phyloP scores from a whole-genome alignment of 371 early-diverging fungal species.

The Lichtheimia ramosa region DNA sequence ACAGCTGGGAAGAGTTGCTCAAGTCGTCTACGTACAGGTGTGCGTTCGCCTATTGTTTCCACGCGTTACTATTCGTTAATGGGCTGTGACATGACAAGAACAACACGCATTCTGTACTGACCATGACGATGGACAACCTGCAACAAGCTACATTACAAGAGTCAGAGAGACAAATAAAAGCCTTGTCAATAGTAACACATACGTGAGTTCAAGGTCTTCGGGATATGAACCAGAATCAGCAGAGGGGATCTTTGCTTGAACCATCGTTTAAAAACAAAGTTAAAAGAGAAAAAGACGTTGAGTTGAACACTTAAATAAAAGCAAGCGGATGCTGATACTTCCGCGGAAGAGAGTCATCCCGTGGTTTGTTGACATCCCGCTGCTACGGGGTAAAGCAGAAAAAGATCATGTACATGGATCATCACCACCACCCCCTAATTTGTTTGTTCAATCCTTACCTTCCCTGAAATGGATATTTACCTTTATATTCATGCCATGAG shows the following conservation, averaged over 20 bases:
- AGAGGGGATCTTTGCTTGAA: conserved; percentile 4
- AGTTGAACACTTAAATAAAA: too few species aligned
- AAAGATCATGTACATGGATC: too few species aligned
- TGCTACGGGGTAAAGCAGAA: too few species aligned
- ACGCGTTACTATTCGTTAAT: too few species aligned
- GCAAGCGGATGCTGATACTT: too few species aligned
- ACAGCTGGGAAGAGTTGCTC: conserved; percentile 40
- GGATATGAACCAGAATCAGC: conserved; percentile 13
- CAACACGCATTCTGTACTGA: conserved; percentile 12
- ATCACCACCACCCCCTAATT: too few species aligned
- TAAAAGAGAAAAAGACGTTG: too few species aligned
- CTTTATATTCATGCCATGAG: too few species aligned
- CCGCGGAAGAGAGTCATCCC: too few species aligned
- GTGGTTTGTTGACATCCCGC: too few species aligned
- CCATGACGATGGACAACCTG: conserved; percentile 63
- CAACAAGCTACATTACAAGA: conserved; percentile 26
- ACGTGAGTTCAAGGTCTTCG: conserved; percentile 6
- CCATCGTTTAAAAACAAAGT: background rate
- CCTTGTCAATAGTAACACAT: background rate
- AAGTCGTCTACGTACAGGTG: conserved; percentile 50
- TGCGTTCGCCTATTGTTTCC: conserved; percentile 45
- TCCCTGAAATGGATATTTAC: too few species aligned
- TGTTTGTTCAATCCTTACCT: too few species aligned
- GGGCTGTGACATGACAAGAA: background rate
- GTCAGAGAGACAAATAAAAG: background rate